phyloP scores from a whole-genome alignment of 768 basidiomycete species.

The Obba rivulosa region DNA sequence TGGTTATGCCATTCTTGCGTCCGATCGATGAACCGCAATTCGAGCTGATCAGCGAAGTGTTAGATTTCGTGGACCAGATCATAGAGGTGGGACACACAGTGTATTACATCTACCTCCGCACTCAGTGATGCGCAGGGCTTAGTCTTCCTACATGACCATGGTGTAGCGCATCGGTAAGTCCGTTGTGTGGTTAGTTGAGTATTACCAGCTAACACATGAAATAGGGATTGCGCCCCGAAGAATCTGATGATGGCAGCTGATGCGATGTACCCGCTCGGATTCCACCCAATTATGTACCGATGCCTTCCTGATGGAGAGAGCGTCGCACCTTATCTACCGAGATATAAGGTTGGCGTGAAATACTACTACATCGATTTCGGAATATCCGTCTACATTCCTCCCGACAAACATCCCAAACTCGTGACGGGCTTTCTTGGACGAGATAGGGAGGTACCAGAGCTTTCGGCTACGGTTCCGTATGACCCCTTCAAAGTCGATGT shows the following conservation, averaged over 20 bases:
- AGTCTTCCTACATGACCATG: constrained; percentile 13
- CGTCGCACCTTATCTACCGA: neutral
- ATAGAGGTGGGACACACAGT: constrained; percentile 8
- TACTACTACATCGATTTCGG: constrained; percentile 18
- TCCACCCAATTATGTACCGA: constrained; percentile 11
- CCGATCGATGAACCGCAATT: constrained; percentile 10
- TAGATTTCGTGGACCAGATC: constrained; percentile 12
- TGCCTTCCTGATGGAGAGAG: neutral
- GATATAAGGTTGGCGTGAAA: constrained; percentile 2
- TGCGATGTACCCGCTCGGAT: constrained; percentile 14
- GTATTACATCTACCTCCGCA: neutral
- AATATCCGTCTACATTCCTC: constrained; percentile 5
- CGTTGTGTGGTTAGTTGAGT: neutral
- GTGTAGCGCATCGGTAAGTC: constrained; percentile 16
- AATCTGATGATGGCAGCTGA: constrained; percentile 19
- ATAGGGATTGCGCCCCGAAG: constrained; percentile 14
- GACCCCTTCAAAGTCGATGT: constrained; percentile 28
- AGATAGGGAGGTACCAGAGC: constrained; percentile 19
- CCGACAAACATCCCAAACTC: neutral
- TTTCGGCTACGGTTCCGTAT: constrained; percentile 15
- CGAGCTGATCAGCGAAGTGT: constrained; percentile 10
- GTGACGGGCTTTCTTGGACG: constrained; percentile 10
- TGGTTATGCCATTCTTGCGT: constrained; percentile 18
- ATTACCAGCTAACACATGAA: neutral
- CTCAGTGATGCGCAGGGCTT: constrained; percentile 10